Conservation (phyloP, 768 basidiomycete genomes). For the Arthromyces matolae region DNA sequence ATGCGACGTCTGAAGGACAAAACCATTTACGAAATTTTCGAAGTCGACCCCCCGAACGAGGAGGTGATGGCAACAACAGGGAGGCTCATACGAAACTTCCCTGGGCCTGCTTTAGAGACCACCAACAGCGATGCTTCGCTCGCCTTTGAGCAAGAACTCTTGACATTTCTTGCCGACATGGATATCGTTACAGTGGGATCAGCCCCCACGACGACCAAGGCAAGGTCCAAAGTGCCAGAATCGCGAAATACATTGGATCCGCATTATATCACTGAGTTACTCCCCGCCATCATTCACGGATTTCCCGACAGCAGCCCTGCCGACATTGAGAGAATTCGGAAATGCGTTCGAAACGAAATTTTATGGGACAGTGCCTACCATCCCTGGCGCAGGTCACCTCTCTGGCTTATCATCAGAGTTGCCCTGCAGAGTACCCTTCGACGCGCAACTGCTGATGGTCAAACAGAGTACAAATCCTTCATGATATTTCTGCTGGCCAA, state of each 20-base stretch:
- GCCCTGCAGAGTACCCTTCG: constrained; percentile 36
- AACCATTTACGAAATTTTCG: constrained; percentile 43
- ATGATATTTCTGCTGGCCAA: constrained; percentile 37
- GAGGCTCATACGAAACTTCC: constrained; percentile 44
- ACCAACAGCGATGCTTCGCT: constrained; percentile 23
- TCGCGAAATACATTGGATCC: constrained; percentile 38
- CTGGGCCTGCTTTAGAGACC: constrained; percentile 40
- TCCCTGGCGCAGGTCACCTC: constrained; percentile 48
- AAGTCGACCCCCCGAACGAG: constrained; percentile 34
- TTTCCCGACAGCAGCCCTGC: constrained; percentile 25
- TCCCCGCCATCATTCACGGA: constrained; percentile 44
- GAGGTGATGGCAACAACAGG: constrained; percentile 35
- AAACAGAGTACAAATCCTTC: constrained; percentile 42
- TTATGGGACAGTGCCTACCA: constrained; percentile 33
- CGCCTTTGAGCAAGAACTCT: constrained; percentile 31
- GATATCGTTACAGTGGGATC: constrained; percentile 30
- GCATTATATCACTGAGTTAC: constrained; percentile 45
- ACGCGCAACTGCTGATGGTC: constrained; percentile 6
- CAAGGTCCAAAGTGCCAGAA: constrained; percentile 31
- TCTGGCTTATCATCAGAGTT: constrained; percentile 50
- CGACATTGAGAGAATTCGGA: constrained; percentile 29
- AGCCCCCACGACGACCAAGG: constrained; percentile 34
- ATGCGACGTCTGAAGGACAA: constrained; percentile 26
- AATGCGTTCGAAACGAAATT: constrained; percentile 46
- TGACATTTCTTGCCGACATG: constrained; percentile 37